phyloP scores from a whole-genome alignment of 78 protist genomes.

The Cavenderia fasciculata region DNA sequence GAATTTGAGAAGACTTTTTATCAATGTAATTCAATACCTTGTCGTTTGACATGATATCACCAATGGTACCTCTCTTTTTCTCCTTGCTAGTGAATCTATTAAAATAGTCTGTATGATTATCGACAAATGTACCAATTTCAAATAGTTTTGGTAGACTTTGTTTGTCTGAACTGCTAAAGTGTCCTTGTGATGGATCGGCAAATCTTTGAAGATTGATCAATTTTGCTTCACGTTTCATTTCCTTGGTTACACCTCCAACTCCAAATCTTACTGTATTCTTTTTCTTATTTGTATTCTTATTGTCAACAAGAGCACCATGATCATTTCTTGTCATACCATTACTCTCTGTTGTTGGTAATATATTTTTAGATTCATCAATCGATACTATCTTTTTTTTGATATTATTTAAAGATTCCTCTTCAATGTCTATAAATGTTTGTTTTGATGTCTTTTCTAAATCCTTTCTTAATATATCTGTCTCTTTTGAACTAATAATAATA shows the following conservation, averaged over 20 bases:
- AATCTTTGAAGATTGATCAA: constrained; percentile 28
- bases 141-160: constrained; percentile 45
- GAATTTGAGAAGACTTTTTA: constrained; percentile 30
- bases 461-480: constrained; percentile 25
- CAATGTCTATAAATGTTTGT: neutral
- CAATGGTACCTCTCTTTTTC: constrained; percentile 57
- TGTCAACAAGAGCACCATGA: neutral
- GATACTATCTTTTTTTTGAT: constrained; percentile 31
- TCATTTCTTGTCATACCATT: neutral
- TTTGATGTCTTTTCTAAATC: constrained; percentile 11
- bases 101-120: constrained; percentile 26
- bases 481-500: neutral
- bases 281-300: constrained; percentile 13
- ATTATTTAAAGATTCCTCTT: neutral
- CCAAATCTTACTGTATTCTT: constrained; percentile 41
- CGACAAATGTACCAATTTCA: constrained; percentile 48
- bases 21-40: constrained; percentile 22
- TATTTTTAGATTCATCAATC: constrained; percentile 14
- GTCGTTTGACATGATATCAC: constrained; percentile 42
- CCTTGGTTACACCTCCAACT: constrained; percentile 24
- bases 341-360: neutral
- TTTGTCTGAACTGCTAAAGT: neutral
- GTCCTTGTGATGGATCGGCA: constrained; percentile 19
- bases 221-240: constrained; percentile 61
- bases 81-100: constrained; percentile 63